Percentiles rank a stretch among this genome's conserved stretches.
phyloP scores from a whole-genome alignment of 805 yeast genomes.

The Citeromyces nyonsensis region DNA sequence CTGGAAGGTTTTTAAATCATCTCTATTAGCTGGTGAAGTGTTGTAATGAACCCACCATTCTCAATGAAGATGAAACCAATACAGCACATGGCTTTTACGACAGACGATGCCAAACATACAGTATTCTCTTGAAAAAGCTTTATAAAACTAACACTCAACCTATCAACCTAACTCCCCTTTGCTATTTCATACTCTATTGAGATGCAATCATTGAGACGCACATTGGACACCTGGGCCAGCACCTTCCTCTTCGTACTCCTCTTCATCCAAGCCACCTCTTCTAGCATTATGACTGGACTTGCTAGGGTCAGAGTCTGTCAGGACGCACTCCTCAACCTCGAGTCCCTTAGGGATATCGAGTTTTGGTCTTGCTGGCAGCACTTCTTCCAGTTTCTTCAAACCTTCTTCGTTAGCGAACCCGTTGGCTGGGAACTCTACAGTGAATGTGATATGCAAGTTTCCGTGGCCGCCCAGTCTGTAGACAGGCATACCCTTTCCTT shows the following conservation, averaged over 20 bases:
- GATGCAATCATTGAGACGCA: constrained; percentile 61
- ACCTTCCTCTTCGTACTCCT: constrained; percentile 37
- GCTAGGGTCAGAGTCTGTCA: constrained; percentile 52
- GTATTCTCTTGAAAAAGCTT: too few species aligned
- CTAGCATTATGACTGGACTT: constrained; percentile 29
- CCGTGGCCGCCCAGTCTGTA: constrained; percentile 81
- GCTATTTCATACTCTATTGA: background rate
- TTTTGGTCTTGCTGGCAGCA: constrained; percentile 66
- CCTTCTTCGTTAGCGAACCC: constrained; percentile 65
- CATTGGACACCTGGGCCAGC: constrained; percentile 76
- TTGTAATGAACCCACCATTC: too few species aligned
- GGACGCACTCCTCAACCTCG: constrained; percentile 66
- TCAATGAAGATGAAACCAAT: too few species aligned
- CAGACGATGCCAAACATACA: too few species aligned
- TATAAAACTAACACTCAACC: too few species aligned
- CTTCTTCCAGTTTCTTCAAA: constrained; percentile 53
- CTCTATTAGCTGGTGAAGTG: too few species aligned
- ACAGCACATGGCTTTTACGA: too few species aligned
- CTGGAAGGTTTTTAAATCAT: too few species aligned
- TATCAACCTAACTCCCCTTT: too few species aligned
- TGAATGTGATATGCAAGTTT: constrained; percentile 73
- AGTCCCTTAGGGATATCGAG: constrained; percentile 53
- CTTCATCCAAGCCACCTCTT: constrained; percentile 35
- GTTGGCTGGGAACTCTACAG: constrained; percentile 72
- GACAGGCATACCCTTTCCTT: constrained; percentile 96